Evolutionary conservation across 2,329 filamentous ascomycete genomes (phyloP).

Genomic region (Arachnopeziza araneosa): DNA sequence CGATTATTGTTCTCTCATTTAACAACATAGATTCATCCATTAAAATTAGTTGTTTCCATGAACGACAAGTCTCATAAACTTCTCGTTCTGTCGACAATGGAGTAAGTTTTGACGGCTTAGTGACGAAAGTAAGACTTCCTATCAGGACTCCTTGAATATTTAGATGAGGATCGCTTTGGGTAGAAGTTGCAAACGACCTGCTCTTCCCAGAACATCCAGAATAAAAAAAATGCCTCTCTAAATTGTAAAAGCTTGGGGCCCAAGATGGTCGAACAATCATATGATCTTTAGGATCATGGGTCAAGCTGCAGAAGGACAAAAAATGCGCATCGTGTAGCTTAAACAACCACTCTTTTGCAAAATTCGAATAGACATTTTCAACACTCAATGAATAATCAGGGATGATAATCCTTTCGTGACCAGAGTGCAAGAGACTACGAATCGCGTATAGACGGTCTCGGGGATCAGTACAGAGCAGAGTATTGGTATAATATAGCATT

Average conservation of each 20-base stretch:
- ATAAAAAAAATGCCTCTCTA: background rate
- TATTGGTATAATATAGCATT: background rate
- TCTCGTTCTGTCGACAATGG: background rate
- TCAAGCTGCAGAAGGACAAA: background rate
- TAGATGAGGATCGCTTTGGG: background rate
- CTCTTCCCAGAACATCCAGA: background rate
- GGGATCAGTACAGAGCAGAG: background rate
- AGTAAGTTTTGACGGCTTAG: background rate
- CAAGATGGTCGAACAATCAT: slow-evolving; percentile 2
- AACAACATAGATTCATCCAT: background rate
- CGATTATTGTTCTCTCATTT: background rate
- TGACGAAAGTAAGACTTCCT: background rate
- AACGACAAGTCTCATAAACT: background rate
- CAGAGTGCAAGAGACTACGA: background rate
- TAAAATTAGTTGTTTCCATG: background rate
- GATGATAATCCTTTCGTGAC: background rate
- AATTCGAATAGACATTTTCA: background rate
- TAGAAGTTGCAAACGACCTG: background rate
- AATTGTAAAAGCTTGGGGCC: slow-evolving; percentile 3
- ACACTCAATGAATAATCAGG: background rate
- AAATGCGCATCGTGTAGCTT: background rate
- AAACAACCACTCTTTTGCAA: background rate
- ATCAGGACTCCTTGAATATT: background rate
- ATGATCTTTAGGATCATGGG: background rate
- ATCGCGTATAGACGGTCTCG: background rate